A percentile compares a stretch with the other conserved stretches of the same genome.
Evolutionary conservation across 2,329 filamentous ascomycete species (phyloP).

Genomic region (Penicillium expansum): DNA sequence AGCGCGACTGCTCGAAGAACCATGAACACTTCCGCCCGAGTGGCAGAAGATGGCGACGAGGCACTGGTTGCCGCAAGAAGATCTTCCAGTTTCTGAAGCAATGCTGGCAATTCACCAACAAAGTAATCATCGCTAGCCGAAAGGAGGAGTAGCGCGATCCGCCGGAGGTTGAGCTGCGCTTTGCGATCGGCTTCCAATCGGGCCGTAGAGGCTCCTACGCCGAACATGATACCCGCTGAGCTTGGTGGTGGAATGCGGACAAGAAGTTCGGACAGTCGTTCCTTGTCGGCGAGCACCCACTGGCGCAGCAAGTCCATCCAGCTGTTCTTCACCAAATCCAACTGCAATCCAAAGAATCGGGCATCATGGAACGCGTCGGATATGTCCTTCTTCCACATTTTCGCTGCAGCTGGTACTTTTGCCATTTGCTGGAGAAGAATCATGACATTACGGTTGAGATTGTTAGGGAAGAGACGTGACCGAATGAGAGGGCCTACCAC

Average conservation of each 20-base stretch:
- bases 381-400: constrained; percentile 90
- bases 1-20: constrained; percentile 78
- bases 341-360: constrained; percentile 73
- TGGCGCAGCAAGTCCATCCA: constrained; percentile 85
- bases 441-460: constrained; percentile 69
- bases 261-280: constrained; percentile 77
- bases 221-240: constrained; percentile 94
- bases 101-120: constrained; percentile 67
- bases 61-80: constrained; percentile 77
- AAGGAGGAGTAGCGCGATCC: constrained; percentile 75
- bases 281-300: constrained; percentile 83
- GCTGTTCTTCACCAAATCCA: constrained; percentile 63
- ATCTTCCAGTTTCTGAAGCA: constrained; percentile 83
- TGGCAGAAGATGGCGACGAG: constrained; percentile 87
- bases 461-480: constrained; percentile 82
- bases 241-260: constrained; percentile 77
- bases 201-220: constrained; percentile 92
- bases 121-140: constrained; percentile 76
- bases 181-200: constrained; percentile 92
- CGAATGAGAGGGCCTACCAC: constrained; percentile 79
- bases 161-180: constrained; percentile 83
- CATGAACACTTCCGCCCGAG: constrained; percentile 85
- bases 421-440: constrained; percentile 73
- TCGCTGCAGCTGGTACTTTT: constrained; percentile 74
- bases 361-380: constrained; percentile 87